phyloP scores from a whole-genome alignment of 768 basidiomycete species.

The Cystobasidium ongulense region DNA sequence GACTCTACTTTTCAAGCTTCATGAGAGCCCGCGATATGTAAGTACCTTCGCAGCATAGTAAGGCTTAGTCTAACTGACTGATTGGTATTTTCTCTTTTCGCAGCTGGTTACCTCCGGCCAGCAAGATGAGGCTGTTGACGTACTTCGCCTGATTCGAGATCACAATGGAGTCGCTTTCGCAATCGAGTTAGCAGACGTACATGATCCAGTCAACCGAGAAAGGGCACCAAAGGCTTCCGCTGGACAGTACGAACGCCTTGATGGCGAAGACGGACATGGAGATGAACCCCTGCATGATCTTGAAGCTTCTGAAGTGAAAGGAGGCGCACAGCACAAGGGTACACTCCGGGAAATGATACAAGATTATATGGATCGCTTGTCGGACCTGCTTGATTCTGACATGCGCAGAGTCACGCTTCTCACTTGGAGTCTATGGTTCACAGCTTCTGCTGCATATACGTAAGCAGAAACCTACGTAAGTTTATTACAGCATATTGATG shows the following conservation, averaged over 20 bases:
- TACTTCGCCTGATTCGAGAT: conserved; percentile 70
- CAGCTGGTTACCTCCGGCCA: conserved; percentile 84
- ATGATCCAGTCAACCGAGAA: conserved; percentile 44
- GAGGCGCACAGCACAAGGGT: not conserved
- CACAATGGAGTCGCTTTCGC: conserved; percentile 71
- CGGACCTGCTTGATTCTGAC: conserved; percentile 63
- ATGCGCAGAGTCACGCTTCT: conserved; percentile 69
- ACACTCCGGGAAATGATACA: conserved; percentile 44
- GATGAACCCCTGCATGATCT: conserved; percentile 1
- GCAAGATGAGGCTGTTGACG: conserved; percentile 71
- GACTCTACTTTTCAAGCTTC: conserved; percentile 78
- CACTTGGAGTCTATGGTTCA: conserved; percentile 69
- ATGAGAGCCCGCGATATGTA: conserved; percentile 65
- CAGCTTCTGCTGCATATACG: conserved; percentile 62
- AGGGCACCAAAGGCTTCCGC: not conserved
- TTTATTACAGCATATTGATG: not conserved
- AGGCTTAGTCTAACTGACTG: not conserved
- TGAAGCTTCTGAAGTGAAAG: not conserved
- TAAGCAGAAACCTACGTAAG: not conserved
- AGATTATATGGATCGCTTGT: conserved; percentile 62
- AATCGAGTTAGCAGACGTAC: conserved; percentile 65
- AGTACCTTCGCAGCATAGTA: not conserved
- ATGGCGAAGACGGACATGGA: conserved; percentile 26
- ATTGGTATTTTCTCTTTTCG: conserved; percentile 45
- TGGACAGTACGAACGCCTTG: not conserved